These are phyloP conservation scores for Kodamaea derodonti DNA, from an alignment of 1,139 yeast genomes.

Conservation along the genomic window DNA sequence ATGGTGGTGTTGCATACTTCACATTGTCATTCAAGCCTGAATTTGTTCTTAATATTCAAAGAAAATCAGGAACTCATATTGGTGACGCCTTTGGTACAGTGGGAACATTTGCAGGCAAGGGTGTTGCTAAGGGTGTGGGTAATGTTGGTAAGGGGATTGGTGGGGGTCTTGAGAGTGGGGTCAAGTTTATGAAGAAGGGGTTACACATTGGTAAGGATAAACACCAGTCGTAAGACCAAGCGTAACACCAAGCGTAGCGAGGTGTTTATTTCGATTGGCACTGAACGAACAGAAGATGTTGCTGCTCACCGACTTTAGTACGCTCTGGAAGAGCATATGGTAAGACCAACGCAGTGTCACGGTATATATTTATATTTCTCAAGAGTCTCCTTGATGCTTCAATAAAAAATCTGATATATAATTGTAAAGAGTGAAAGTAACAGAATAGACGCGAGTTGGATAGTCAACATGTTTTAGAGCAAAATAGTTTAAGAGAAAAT, in stretches of 20 bases:
- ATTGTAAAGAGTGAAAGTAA: too few species aligned
- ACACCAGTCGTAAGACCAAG: too few species aligned
- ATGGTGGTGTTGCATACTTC: conserved; percentile 62
- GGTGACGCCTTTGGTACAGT: conserved; percentile 40
- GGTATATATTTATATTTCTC: too few species aligned
- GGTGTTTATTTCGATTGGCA: background rate
- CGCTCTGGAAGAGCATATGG: too few species aligned
- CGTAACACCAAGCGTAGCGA: conserved; percentile 1
- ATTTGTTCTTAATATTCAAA: conserved; percentile 51
- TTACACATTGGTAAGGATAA: conserved; percentile 30
- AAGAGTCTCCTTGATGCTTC: too few species aligned
- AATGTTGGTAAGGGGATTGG: conserved; percentile 38
- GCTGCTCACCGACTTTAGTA: too few species aligned
- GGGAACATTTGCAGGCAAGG: conserved; percentile 39
- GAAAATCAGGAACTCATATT: conserved; percentile 35
- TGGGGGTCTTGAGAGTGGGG: conserved; percentile 21
- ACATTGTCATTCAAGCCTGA: conserved; percentile 65
- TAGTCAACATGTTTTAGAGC: too few species aligned
- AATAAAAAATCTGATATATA: too few species aligned
- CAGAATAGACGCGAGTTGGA: too few species aligned
- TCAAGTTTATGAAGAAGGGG: conserved; percentile 35
- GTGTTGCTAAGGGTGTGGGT: conserved; percentile 43
- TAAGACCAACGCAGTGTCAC: too few species aligned
- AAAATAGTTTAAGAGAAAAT: too few species aligned
- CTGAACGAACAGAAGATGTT: background rate